Evolutionary conservation across 2,329 filamentous ascomycete species (phyloP).

Genomic region (Neonectria ditissima): DNA sequence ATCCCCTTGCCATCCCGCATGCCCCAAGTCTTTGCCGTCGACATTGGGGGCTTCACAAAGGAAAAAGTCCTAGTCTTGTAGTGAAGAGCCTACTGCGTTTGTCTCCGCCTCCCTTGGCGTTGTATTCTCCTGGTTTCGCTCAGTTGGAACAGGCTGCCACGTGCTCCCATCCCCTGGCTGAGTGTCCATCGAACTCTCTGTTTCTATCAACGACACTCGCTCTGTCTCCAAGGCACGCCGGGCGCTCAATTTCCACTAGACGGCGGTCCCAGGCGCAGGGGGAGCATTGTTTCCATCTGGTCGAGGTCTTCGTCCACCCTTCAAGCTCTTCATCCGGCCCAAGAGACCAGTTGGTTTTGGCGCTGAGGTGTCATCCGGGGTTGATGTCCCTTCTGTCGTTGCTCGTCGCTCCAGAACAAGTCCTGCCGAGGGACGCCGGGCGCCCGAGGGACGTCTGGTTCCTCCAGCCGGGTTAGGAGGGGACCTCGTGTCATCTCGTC

Average conservation of each 20-base stretch:
- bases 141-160: slow-evolving; percentile 17
- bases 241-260: slow-evolving; percentile 49
- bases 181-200: slow-evolving; percentile 10
- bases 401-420: slow-evolving; percentile 71
- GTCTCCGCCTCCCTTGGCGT: slow-evolving; percentile 32
- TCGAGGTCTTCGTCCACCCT: slow-evolving; percentile 68
- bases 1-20: slow-evolving; percentile 11
- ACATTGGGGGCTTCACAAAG: slow-evolving; percentile 30
- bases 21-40: slow-evolving; percentile 8
- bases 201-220: slow-evolving; percentile 30
- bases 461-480: slow-evolving; percentile 69
- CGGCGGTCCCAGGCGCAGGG: slow-evolving; percentile 55
- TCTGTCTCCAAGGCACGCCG: slow-evolving; percentile 36
- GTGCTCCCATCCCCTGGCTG: slow-evolving; percentile 22
- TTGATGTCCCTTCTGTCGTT: slow-evolving; percentile 67
- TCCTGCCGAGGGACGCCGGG: slow-evolving; percentile 52
- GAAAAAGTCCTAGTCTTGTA: slow-evolving; percentile 34
- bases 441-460: slow-evolving; percentile 13
- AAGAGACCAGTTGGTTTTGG: slow-evolving; percentile 73
- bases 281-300: slow-evolving; percentile 52
- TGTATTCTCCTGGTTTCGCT: slow-evolving; percentile 40
- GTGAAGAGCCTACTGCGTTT: slow-evolving; percentile 16
- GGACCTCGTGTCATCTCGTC: slow-evolving; percentile 53
- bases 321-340: slow-evolving; percentile 84
- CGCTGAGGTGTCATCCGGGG: slow-evolving; percentile 54